Conservation (phyloP, 2,329 filamentous ascomycete genomes). For the Lachnellula subtilissima region DNA sequence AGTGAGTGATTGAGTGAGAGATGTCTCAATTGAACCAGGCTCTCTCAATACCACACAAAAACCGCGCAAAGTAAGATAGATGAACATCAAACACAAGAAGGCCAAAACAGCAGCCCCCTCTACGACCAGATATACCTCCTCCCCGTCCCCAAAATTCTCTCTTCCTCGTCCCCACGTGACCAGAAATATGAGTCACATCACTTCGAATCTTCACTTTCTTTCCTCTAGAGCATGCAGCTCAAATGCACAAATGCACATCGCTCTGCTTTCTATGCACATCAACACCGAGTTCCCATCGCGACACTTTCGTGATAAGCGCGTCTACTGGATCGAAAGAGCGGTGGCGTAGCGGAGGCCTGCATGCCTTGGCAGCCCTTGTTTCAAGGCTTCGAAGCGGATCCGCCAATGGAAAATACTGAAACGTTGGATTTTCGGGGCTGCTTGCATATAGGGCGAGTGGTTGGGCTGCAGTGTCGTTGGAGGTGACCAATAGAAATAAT, state of each 20-base stretch:
- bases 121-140: not conserved
- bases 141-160: not conserved
- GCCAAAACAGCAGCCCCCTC: not conserved
- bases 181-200: not conserved
- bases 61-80: not conserved
- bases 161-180: constrained; percentile 4
- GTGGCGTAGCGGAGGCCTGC: constrained; percentile 11
- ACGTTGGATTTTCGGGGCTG: constrained; percentile 6
- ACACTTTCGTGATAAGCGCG: constrained; percentile 14
- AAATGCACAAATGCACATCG: constrained; percentile 4
- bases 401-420: constrained; percentile 20
- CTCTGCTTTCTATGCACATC: constrained; percentile 6
- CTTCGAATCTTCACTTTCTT: not conserved
- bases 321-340: constrained; percentile 18
- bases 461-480: not conserved
- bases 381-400: constrained; percentile 2
- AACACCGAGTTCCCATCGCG: constrained; percentile 27
- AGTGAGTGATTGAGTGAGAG: too few relatives aligned
- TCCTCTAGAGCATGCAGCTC: not conserved
- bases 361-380: constrained; percentile 9
- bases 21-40: not conserved
- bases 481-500: constrained; percentile 1
- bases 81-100: not conserved
- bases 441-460: not conserved
- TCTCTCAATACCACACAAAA: not conserved